These are phyloP conservation scores for Kazachstania sp. DNA, from an alignment of 1,139 yeast genomes.

Conservation along the genomic window DNA sequence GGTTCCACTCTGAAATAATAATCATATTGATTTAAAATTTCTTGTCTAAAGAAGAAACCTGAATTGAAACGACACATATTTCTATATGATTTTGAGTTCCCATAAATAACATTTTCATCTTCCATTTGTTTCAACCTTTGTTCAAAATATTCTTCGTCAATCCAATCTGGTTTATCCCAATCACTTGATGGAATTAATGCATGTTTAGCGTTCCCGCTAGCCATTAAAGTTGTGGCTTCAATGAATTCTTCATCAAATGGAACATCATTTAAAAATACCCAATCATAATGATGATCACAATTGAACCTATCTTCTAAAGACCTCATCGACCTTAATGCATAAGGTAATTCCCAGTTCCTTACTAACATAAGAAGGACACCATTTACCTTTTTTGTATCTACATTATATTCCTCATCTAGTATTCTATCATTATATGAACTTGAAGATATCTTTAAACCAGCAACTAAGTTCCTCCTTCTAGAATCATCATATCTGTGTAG, in stretches of 20 bases:
- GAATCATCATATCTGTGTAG: slow-evolving; percentile 9
- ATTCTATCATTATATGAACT: slow-evolving; percentile 9
- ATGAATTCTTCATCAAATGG: slow-evolving; percentile 65
- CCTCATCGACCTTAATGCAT: slow-evolving; percentile 57
- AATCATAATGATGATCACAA: slow-evolving; percentile 60
- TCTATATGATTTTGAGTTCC: slow-evolving; percentile 67
- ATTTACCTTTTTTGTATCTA: slow-evolving; percentile 33
- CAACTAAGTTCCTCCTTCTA: slow-evolving; percentile 10
- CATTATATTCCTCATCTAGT: neutral
- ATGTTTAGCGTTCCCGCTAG: slow-evolving; percentile 56
- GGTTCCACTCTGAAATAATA: slow-evolving; percentile 96
- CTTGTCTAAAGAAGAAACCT: slow-evolving; percentile 72
- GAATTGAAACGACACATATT: slow-evolving; percentile 78
- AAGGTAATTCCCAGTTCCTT: slow-evolving; percentile 53
- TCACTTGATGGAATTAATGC: slow-evolving; percentile 58
- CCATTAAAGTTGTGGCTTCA: slow-evolving; percentile 65
- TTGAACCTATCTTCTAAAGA: slow-evolving; percentile 63
- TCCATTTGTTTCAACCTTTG: slow-evolving; percentile 50
- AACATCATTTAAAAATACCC: slow-evolving; percentile 84
- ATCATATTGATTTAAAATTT: slow-evolving; percentile 54
- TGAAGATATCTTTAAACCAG: slow-evolving; percentile 13
- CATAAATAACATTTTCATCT: slow-evolving; percentile 60
- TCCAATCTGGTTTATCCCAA: slow-evolving; percentile 59
- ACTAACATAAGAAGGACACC: slow-evolving; percentile 69
- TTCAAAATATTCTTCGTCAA: slow-evolving; percentile 35